A percentile compares a stretch with the other conserved stretches of the same genome.
These are phyloP conservation scores for Mycena kentingensis DNA, from an alignment of 768 basidiomycete species.

Conservation along the genomic window DNA sequence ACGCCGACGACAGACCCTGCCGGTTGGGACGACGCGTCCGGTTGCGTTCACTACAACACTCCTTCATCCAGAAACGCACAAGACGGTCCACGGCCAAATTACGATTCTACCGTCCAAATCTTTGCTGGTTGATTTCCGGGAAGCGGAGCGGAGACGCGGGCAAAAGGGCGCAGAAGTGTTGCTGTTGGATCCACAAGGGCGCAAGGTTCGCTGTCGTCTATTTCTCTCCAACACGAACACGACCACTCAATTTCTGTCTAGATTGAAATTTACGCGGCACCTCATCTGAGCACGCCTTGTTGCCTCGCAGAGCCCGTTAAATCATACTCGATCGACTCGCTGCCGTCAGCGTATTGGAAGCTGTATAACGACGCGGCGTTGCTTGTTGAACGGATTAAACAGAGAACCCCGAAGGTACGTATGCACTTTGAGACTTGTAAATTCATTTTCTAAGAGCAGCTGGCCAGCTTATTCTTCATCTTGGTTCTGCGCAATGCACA, in stretches of 20 bases:
- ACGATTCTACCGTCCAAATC: constrained; percentile 52
- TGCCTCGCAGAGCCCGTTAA: constrained; percentile 47
- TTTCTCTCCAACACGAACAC: neutral
- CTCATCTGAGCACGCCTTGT: constrained; percentile 52
- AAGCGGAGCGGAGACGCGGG: constrained; percentile 50
- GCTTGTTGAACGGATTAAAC: constrained; percentile 50
- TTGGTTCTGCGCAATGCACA: constrained; percentile 42
- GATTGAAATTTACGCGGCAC: constrained; percentile 50
- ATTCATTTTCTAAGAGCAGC: neutral
- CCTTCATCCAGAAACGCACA: constrained; percentile 45
- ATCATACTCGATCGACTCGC: constrained; percentile 33
- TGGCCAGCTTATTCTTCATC: constrained; percentile 45
- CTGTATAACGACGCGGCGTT: constrained; percentile 48
- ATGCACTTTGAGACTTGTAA: neutral
- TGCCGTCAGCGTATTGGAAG: constrained; percentile 47
- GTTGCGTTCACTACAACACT: constrained; percentile 37
- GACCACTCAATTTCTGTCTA: constrained; percentile 22
- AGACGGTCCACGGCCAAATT: constrained; percentile 48
- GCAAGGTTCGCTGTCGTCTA: constrained; percentile 37
- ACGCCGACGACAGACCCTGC: constrained; percentile 9
- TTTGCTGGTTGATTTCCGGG: constrained; percentile 58
- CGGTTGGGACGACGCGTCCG: constrained; percentile 41
- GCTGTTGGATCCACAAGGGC: constrained; percentile 42
- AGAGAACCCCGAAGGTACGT: constrained; percentile 53
- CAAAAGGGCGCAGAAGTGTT: constrained; percentile 49